phyloP scores from a whole-genome alignment of 441 rosid species.

The Populus tomentosa region DNA sequence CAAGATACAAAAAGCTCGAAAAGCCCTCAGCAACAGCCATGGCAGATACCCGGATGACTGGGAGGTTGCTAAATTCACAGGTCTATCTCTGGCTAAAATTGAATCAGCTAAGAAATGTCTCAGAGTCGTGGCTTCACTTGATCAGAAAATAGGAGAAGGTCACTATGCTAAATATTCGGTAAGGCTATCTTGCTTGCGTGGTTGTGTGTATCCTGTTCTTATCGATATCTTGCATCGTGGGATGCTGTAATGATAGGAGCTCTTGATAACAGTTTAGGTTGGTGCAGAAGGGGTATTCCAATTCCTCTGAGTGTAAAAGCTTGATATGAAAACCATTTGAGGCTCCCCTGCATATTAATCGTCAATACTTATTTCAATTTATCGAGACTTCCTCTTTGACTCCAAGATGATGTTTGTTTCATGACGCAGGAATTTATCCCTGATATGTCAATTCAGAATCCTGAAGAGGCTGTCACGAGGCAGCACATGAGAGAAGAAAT shows the following conservation, averaged over 20 bases:
- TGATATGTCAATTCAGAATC: constrained; percentile 41
- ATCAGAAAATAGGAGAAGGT: constrained; percentile 55
- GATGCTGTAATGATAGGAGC: too few species aligned
- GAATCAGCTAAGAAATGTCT: constrained; percentile 61
- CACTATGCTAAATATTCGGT: constrained; percentile 56
- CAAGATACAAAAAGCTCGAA: constrained; percentile 67
- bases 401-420: not conserved
- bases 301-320: not conserved
- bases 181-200: constrained; percentile 9
- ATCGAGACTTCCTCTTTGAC: not conserved
- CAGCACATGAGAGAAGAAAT: constrained; percentile 54
- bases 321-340: not conserved
- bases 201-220: not conserved
- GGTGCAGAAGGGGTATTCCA: not conserved
- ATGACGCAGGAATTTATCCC: constrained; percentile 55
- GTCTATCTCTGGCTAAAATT: constrained; percentile 60
- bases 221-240: too few species aligned
- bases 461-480: constrained; percentile 51
- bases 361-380: not conserved
- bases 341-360: not conserved
- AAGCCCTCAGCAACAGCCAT: constrained; percentile 37
- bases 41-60: constrained; percentile 55
- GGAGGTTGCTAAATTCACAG: constrained; percentile 56
- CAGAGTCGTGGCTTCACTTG: constrained; percentile 70
- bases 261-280: not conserved